Evolutionary conservation across 1,284 basidiomycete species (phyloP).

Genomic region (Lentinus polychrous): DNA sequence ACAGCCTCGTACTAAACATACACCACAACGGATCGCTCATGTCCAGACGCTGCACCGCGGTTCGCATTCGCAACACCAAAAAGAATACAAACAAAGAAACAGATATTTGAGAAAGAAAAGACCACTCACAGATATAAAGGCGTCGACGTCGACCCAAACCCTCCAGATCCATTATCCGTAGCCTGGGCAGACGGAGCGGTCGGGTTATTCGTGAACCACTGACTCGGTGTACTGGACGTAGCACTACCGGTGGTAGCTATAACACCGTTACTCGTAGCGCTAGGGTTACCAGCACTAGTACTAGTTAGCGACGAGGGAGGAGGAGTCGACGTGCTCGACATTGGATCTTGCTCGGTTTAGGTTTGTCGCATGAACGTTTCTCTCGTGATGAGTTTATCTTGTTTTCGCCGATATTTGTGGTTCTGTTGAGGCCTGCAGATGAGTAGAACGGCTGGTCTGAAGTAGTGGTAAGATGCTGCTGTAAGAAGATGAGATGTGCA

Average conservation of each 20-base stretch:
- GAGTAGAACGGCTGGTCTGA: too few relatives aligned
- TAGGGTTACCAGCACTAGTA: too few relatives aligned
- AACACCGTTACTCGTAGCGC: background rate
- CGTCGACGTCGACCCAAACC: background rate
- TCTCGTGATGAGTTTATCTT: too few relatives aligned
- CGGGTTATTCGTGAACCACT: constrained; percentile 2
- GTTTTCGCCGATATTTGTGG: too few relatives aligned
- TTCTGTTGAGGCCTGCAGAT: too few relatives aligned
- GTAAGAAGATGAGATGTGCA: too few relatives aligned
- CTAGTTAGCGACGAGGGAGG: background rate
- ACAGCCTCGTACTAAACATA: background rate
- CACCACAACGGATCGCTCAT: too few relatives aligned
- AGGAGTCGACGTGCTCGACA: background rate
- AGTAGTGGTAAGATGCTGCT: too few relatives aligned
- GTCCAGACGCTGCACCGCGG: background rate
- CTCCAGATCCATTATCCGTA: background rate
- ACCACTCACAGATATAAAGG: constrained; percentile 2
- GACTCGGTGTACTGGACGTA: background rate
- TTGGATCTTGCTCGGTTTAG: background rate
- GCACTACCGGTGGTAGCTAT: too few relatives aligned
- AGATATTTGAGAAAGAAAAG: background rate
- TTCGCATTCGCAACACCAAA: background rate
- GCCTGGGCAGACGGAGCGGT: background rate
- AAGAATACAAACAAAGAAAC: too few relatives aligned
- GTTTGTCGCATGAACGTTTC: background rate